phyloP scores from a whole-genome alignment of 768 basidiomycete genomes.

The Austroboletus eburneus region DNA sequence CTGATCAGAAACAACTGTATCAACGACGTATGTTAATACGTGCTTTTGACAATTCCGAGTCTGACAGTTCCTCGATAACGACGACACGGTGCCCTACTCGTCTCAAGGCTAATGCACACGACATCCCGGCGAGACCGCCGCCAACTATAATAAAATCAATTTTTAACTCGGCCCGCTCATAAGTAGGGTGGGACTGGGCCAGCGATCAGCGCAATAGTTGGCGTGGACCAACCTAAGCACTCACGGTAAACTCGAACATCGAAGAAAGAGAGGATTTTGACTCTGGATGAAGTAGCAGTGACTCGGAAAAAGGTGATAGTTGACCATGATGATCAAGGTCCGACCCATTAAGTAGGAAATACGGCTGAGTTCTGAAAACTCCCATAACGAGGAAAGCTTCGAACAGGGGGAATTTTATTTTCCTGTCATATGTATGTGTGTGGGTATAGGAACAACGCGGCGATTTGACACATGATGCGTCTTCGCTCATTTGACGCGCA shows the following conservation, averaged over 20 bases:
- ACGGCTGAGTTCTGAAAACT: constrained; percentile 15
- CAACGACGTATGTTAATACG: constrained; percentile 3
- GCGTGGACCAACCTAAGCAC: neutral
- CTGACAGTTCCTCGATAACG: constrained; percentile 48
- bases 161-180: constrained; percentile 12
- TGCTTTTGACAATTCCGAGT: constrained; percentile 35
- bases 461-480: neutral
- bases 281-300: neutral
- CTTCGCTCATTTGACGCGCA: neutral
- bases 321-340: neutral
- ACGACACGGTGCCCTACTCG: constrained; percentile 58
- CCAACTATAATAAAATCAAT: constrained; percentile 46
- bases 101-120: constrained; percentile 50
- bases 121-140: constrained; percentile 52
- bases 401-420: constrained; percentile 10
- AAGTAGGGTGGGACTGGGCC: constrained; percentile 11
- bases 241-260: constrained; percentile 16
- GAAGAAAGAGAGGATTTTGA: neutral
- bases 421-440: neutral
- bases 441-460: neutral
- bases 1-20: neutral
- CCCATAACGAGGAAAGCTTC: constrained; percentile 13
- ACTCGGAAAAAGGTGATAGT: too few species aligned
- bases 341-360: constrained; percentile 11
- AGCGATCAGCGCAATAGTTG: neutral